phyloP scores from a whole-genome alignment of 2,329 filamentous ascomycete species.

The Tolypocladium sp. region DNA sequence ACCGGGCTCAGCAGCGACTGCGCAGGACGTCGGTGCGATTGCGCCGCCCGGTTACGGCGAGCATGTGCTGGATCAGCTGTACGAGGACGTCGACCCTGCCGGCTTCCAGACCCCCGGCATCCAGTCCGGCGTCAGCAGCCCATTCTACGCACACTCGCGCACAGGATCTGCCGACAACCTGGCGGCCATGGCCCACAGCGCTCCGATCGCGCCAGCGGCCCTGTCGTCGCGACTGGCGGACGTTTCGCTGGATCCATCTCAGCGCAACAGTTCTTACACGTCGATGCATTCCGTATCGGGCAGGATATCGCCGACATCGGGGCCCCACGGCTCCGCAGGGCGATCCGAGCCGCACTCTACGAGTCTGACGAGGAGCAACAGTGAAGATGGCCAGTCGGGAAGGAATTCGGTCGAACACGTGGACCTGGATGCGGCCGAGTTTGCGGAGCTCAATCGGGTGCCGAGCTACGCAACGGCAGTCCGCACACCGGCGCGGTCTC shows the following conservation, averaged over 20 bases:
- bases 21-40: slow-evolving; percentile 49
- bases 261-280: slow-evolving; percentile 36
- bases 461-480: slow-evolving; percentile 72
- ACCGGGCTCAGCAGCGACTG: slow-evolving; percentile 36
- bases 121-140: slow-evolving; percentile 70
- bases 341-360: slow-evolving; percentile 34
- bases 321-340: slow-evolving; percentile 22
- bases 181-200: slow-evolving; percentile 31
- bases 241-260: slow-evolving; percentile 45
- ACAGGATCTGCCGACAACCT: slow-evolving; percentile 78
- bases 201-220: slow-evolving; percentile 34
- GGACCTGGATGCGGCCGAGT: slow-evolving; percentile 48
- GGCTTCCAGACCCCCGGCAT: slow-evolving; percentile 71
- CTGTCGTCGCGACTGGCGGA: slow-evolving; percentile 62
- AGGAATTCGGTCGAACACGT: slow-evolving; percentile 47
- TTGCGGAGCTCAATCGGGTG: slow-evolving; percentile 61
- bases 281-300: slow-evolving; percentile 34
- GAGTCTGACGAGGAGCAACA: slow-evolving; percentile 44
- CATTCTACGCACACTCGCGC: slow-evolving; percentile 63
- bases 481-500: slow-evolving; percentile 49
- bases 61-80: slow-evolving; percentile 82
- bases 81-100: slow-evolving; percentile 72
- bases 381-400: slow-evolving; percentile 40
- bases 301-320: slow-evolving; percentile 32
- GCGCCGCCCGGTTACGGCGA: slow-evolving; percentile 91